These are phyloP conservation scores for Oropetium thomaeum DNA, from an alignment of 176 grass and related monocot genomes.

Conservation along the genomic window DNA sequence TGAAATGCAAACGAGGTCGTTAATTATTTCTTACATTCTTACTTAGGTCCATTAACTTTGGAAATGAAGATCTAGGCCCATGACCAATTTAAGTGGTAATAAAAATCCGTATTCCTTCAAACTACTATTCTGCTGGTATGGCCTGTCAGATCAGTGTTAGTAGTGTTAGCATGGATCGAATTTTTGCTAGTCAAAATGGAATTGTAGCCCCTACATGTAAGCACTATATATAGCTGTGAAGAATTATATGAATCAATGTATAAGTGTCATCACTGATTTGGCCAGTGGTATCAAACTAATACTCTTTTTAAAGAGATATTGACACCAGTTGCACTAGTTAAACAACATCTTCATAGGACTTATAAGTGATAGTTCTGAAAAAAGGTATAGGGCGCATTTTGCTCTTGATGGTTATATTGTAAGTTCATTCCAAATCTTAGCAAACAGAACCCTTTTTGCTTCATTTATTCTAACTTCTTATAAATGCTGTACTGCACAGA, in stretches of 20 bases:
- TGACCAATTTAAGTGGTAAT: background rate
- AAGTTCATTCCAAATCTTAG: background rate
- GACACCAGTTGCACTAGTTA: background rate
- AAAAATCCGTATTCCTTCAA: background rate
- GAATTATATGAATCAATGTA: background rate
- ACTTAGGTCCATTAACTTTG: background rate
- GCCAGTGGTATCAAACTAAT: background rate
- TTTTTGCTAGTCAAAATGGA: background rate
- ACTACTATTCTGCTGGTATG: background rate
- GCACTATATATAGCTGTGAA: background rate
- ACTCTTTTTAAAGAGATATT: background rate
- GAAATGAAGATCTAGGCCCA: background rate
- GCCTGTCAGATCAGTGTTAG: background rate
- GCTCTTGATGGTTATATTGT: background rate
- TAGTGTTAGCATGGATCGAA: background rate
- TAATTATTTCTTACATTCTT: background rate
- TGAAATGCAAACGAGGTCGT: background rate
- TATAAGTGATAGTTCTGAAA: background rate
- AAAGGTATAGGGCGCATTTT: background rate
- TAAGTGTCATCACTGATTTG: background rate
- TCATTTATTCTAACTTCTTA: conserved; percentile 3
- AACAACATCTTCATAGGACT: background rate
- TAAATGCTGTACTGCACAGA: conserved; percentile 28
- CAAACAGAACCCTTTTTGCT: conserved; percentile 2
- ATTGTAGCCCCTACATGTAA: background rate